Base-by-base conservation (phyloP, 257 asterid species). In the Ehretia macrophylla region DNA sequence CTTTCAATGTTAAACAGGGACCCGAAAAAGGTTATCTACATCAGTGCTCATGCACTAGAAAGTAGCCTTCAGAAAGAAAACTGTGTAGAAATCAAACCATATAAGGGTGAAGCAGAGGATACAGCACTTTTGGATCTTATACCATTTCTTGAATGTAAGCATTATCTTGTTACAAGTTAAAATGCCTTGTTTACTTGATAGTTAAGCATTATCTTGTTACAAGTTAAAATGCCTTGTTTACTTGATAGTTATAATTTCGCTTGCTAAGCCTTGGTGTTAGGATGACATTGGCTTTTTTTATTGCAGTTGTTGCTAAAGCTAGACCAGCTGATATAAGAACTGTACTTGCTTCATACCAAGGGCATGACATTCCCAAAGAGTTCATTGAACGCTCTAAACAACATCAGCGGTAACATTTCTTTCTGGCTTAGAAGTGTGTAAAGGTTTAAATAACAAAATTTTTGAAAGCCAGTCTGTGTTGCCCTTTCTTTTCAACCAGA, bases 101-200 rank as follows among this genome's bases (percentile, higher is more conserved):
- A 91, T 92, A 72, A 69, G 72, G 96, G 98, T 32, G 96, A 88
- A 72, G 63, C 70, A 9, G 95, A 88, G 0, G 98, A 88, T 66
- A 85, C 98, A n/a, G 75, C 77, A 46, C 96, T 91, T 57, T 12
- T 91, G 66, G 95, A 91, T 81, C 90, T 88, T 23, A 84, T 88
- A 59, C 96, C 95, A 2, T 91, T 91, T 72, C 88, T 91, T 58
- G 98, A 91, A 74, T 91, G 98, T 87, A 70, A 78, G 91, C 53
- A 67, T 62, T 62, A 20, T 11, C 27, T 9, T 13, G 21, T 52
- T 23, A 53, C 18, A 40, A 11, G 35, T 52, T 18, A 21, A 17
- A 5, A 32, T 11, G 51, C 13, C 32, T 14, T 13, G 32, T 61
- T 22, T 51, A 17, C 39, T 22, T 16, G 42, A 1, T 54, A 56